Conservation (phyloP, 257 asterid genomes). For the Craterostigma plantagineum region DNA sequence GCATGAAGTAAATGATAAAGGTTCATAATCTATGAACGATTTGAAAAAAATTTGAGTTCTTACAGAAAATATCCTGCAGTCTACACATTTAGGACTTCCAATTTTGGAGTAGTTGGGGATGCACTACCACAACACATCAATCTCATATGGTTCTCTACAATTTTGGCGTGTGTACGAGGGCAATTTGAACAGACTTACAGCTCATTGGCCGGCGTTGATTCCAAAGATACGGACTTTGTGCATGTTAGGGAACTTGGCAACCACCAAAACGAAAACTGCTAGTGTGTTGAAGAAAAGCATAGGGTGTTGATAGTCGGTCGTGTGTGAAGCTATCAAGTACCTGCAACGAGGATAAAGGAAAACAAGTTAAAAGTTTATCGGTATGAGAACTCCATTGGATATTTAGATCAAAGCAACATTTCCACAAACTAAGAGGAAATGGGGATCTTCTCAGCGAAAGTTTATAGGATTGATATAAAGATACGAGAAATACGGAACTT, state of each 20-base stretch:
- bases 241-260: conserved; percentile 56
- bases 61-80: no score
- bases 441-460: no score
- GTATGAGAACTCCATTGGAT: no score
- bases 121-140: conserved; percentile 1
- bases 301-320: conserved; percentile 50
- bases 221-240: conserved; percentile 66
- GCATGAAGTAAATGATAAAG: background rate
- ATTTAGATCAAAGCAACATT: no score
- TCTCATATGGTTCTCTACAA: background rate
- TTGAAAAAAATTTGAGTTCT: no score
- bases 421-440: no score
- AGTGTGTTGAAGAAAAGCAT: conserved; percentile 51
- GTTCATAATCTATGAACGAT: background rate
- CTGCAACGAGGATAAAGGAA: conserved; percentile 18
- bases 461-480: no score
- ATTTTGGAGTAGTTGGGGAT: no score
- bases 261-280: conserved; percentile 42
- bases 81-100: no score
- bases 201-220: conserved; percentile 56
- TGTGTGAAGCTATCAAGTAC: conserved; percentile 57
- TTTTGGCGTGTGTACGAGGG: no score
- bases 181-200: background rate
- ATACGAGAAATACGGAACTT: no score
- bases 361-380: background rate